phyloP scores from a whole-genome alignment of 176 grass and related monocot species.

The Cenchrus americanus region DNA sequence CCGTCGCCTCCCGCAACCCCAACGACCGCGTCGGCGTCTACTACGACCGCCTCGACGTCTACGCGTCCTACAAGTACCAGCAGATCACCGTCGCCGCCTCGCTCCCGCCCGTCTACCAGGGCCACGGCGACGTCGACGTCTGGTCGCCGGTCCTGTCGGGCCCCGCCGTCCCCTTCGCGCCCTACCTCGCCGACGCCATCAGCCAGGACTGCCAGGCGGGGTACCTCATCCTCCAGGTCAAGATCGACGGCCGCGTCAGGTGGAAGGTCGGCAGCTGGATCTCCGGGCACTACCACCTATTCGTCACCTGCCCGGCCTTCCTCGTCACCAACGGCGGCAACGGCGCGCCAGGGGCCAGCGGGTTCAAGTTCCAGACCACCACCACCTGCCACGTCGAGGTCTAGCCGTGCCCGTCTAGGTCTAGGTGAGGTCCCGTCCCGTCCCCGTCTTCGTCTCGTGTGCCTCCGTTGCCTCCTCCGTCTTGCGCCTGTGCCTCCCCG shows the following conservation, averaged over 20 bases:
- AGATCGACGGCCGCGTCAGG: conserved; percentile 59
- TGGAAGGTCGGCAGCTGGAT: conserved; percentile 89
- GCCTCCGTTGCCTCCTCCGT: too few species aligned
- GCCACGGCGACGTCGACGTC: conserved; percentile 64
- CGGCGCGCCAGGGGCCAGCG: conserved; percentile 1
- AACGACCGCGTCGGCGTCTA: conserved; percentile 75
- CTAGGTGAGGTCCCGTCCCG: not conserved
- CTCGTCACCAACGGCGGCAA: conserved; percentile 46
- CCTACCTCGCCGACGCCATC: conserved; percentile 46
- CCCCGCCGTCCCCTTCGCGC: conserved; percentile 59
- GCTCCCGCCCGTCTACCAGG: conserved; percentile 72
- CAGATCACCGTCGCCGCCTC: conserved; percentile 68
- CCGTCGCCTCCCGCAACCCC: conserved; percentile 67
- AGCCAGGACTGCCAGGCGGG: conserved; percentile 55
- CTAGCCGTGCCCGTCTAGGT: too few species aligned
- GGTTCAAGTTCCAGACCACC: conserved; percentile 65
- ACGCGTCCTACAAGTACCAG: conserved; percentile 71
- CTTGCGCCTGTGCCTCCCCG: not conserved
- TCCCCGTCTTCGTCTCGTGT: too few species aligned
- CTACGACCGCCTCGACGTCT: conserved; percentile 85
- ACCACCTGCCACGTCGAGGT: conserved; percentile 69
- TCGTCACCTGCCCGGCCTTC: conserved; percentile 70
- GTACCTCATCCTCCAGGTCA: conserved; percentile 61
- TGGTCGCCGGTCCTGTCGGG: conserved; percentile 70
- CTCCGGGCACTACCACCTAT: conserved; percentile 67